Evolutionary conservation across 108 stramenopile genomes (phyloP).

Genomic region (Schizochytrium sp.): DNA sequence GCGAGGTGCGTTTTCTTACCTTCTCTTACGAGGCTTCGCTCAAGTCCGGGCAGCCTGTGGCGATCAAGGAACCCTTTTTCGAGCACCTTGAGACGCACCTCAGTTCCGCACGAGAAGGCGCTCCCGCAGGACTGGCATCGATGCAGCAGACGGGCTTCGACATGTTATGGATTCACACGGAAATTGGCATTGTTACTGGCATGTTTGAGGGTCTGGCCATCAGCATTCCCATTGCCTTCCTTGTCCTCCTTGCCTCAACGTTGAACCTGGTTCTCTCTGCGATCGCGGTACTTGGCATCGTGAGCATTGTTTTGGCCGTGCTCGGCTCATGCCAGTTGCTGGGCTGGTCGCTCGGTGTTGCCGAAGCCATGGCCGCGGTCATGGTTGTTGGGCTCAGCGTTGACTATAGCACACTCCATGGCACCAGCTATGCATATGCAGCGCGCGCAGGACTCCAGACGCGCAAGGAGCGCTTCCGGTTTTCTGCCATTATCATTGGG

Average conservation of each 20-base stretch:
- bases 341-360: conserved; percentile 30
- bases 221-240: conserved; percentile 27
- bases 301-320: conserved; percentile 20
- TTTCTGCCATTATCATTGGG: conserved; percentile 9
- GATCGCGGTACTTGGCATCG: conserved; percentile 21
- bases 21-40: not conserved
- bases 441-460: not conserved
- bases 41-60: not conserved
- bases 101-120: not conserved
- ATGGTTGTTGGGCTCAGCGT: conserved; percentile 37
- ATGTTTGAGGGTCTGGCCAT: conserved; percentile 23
- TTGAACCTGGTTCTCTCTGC: conserved; percentile 12
- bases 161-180: conserved; percentile 1
- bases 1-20: conserved; percentile 16
- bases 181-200: conserved; percentile 23
- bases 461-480: not conserved
- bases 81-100: not conserved
- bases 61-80: not conserved
- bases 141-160: not conserved
- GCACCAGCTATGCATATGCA: conserved; percentile 16
- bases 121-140: not conserved
- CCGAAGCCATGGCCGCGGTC: conserved; percentile 26
- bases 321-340: not conserved
- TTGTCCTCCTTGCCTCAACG: conserved; percentile 24
- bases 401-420: conserved; percentile 30